Base-by-base conservation (phyloP, 2,329 filamentous ascomycete genomes). In the Diaporthe eres region DNA sequence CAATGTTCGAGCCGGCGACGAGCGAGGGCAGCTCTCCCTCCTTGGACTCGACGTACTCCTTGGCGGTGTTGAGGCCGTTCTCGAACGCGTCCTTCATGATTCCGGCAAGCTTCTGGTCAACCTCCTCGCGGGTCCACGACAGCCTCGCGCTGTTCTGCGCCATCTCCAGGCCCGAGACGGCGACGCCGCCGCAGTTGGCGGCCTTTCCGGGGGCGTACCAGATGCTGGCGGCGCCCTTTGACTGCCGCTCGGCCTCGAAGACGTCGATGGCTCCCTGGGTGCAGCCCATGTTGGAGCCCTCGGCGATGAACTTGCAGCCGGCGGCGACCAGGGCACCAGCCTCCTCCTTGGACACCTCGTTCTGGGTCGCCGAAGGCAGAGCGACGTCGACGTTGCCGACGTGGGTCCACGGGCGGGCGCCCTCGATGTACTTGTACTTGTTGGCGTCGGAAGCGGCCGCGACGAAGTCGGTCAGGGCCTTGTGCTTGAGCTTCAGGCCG, bases 281-380 rank as follows among this genome's bases (percentile, higher is more conserved):
- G 90, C 95, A 98, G 79, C 97, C 97, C 97, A 99, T 98, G 92
- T 98, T 98, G 87, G 94, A 97, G 75, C 97, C 97, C 88, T 99
- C 97, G 75, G 97, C 97, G 79, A 98, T 93, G 88, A 95, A 97
- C 84, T 93, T 92, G 83, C 90, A 91, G 80, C 96, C 96, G 76
- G 90, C 90, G 68, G 90, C 90, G 76, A 98, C 91, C 60, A 98
- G 91, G 25, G 91, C 92, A 87, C 95, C 89, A 72, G 96, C 97
- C 89, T 99, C 97, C 81, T 97, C 95, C 83, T 93, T 92, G 83
- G 91, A 95, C 82, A 99, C 95, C 88, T 99, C 97, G 89, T 99
- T 99, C 90, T 99, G 96, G 77, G 97, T 98, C 55, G 97, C 97
- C 82, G 91, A 96, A 72, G 97, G 97, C 75, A 98, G 94, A 47